Base-by-base conservation (phyloP, 2,329 filamentous ascomycete species). In the Cladosporium sp. region DNA sequence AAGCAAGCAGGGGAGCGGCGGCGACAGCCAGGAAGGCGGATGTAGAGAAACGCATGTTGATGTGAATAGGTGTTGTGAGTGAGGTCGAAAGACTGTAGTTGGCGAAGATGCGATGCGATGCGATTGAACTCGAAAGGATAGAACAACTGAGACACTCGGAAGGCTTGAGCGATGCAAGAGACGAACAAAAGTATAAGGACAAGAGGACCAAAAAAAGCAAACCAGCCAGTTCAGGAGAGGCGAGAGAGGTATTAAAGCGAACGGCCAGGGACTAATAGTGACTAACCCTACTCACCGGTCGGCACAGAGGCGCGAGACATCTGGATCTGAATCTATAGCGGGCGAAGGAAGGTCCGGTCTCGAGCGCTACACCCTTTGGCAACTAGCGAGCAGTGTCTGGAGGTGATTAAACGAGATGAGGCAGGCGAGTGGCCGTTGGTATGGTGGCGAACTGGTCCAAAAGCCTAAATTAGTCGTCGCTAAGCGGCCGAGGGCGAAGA, bases 41-140 rank as follows among this genome's bases (percentile, higher is more conserved):
- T 72, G 77, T 68, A 68, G 79, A 70, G 74, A 81, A 78, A 68
- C 79, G 78, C 83, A 85, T 85, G 50, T 53, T 63, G 61, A 52
- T 55, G 35, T 46, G 7, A 23, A 26, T 49, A 55, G 26, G 6
- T 63, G 50, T 63, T 26, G 14, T 62, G 29, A 37, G n/a, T 12
- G 31, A 26, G 26, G 28, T 55, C 52, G 52, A 21, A 29, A 31
- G n/a, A 33, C 16, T 14, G 12, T 29, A 55, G 28, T 21, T 55
- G 29, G n/a, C 10, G 37, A 28, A 14, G 21, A 46, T 46, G 26
- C 26, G 33, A 46, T 60, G 40, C 40, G 44, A 33, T 18, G 40
- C 26, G 55, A 57, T 33, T n/a, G n/a, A 49, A 26, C 37, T 29
- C 12, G 37, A 60, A 60, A 29, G 14, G 33, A 57, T 23, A n/a